Conservation (phyloP, 805 yeast species). For the Ogataea naganishii region DNA sequence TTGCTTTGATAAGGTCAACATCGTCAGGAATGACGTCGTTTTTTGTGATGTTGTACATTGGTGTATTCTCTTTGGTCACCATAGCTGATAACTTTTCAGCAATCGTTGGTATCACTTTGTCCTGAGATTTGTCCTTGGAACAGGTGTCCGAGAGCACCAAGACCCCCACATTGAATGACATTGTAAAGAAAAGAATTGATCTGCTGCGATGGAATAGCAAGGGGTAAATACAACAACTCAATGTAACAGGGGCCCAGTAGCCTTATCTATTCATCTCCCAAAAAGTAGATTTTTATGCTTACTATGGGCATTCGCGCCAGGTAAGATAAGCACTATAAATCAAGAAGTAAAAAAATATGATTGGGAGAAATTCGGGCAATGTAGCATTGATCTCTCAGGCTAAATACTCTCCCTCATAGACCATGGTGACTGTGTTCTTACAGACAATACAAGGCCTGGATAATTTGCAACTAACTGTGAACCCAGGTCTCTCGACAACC, state of each 20-base stretch:
- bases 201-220: too few relatives aligned
- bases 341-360: too few relatives aligned
- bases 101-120: constrained; percentile 24
- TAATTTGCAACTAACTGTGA: constrained; percentile 2
- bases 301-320: too few relatives aligned
- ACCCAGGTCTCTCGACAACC: background rate
- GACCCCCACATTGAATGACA: constrained; percentile 22
- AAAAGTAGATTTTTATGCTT: too few relatives aligned
- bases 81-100: constrained; percentile 3
- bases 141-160: constrained; percentile 36
- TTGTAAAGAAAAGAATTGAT: too few relatives aligned
- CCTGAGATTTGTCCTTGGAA: constrained; percentile 20
- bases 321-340: too few relatives aligned
- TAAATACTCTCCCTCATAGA: too few relatives aligned
- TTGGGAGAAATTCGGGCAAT: too few relatives aligned
- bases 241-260: too few relatives aligned
- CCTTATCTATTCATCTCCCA: too few relatives aligned
- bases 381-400: too few relatives aligned
- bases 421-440: constrained; percentile 11
- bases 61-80: constrained; percentile 3
- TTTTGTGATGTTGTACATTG: constrained; percentile 4
- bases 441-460: constrained; percentile 9
- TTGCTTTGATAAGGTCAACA: constrained; percentile 19
- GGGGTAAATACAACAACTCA: too few relatives aligned
- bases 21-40: constrained; percentile 29